phyloP scores from a whole-genome alignment of 225 moss, liverwort and hornwort species.

The Marchantia paleacea region DNA sequence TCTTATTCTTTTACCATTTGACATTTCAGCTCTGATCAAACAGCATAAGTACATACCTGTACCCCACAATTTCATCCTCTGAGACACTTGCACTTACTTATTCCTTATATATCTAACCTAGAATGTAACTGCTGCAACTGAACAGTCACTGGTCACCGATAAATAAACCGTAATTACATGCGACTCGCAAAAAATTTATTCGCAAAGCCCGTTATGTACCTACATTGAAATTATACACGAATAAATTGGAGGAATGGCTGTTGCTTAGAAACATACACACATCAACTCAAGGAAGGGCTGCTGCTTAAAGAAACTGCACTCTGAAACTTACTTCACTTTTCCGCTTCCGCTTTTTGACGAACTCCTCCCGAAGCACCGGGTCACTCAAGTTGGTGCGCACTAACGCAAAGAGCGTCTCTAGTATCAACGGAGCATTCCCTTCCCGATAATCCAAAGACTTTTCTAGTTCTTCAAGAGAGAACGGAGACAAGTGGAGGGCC shows the following conservation, averaged over 20 bases:
- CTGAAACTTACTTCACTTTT: constrained; percentile 56
- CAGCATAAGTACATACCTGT: background rate
- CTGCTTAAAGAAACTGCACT: background rate
- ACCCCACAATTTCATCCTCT: background rate
- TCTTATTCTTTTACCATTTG: background rate
- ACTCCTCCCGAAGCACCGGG: constrained; percentile 72
- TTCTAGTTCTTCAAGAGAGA: constrained; percentile 85
- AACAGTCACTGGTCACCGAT: background rate
- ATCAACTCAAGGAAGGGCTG: background rate
- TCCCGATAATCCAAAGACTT: constrained; percentile 91
- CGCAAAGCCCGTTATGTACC: no score
- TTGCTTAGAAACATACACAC: background rate
- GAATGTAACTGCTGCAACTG: background rate
- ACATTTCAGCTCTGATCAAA: background rate
- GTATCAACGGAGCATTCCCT: constrained; percentile 74
- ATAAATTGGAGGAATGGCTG: background rate
- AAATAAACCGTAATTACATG: background rate
- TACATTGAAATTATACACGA: no score
- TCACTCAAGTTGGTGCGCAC: constrained; percentile 80
- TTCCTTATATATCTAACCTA: background rate
- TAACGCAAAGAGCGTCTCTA: constrained; percentile 73
- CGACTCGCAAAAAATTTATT: no score
- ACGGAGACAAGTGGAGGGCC: constrained; percentile 78
- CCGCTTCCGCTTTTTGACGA: constrained; percentile 84
- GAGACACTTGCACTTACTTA: background rate